Base-by-base conservation (phyloP, 1,284 basidiomycete species). In the Cryptococcus wingfieldii region DNA sequence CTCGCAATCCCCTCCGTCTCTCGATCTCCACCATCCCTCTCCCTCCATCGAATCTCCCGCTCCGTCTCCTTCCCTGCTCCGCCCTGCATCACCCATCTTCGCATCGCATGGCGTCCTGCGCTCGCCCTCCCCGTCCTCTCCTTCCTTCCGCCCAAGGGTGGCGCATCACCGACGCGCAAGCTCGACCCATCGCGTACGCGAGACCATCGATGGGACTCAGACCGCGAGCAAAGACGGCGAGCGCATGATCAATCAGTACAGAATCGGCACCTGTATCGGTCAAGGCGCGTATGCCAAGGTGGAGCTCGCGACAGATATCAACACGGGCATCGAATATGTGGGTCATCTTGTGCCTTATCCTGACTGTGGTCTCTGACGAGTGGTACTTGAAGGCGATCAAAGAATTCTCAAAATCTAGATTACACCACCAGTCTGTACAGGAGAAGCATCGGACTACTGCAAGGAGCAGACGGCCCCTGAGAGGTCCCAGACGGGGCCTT, bases 251-350 rank as follows among this genome's bases (percentile, higher is more conserved):
- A 78, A 78, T 50, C 73, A 78, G 59, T 78, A 77, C 60, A 67
- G 60, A 47, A 70, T 79, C 18, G 76, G 76, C 19, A 66, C 64
- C 28, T 65, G 66, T 45, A 50, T 78, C n/a, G 77, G 77, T 1
- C 69, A 70, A 53, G 77, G 77, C 6, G 76, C 74, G 3, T 78
- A 75, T 53, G 77, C 75, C 0, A 72, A 67, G 9, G 77, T 78
- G 12, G 71, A 75, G 48, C 63, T 76, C 18, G 76, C 63, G 3
- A 63, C 77, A 5, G 74, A 78, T 58, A 69, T 75, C 8, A 70
- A 69, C 7, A 73, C 74, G n/a, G 76, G 76, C 2, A 42, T 55
- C 10, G 67, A 73, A 65, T 78, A 75, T 54, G 77, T 77, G 50
- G 60, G 75, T 69, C 12, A 13, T 23, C 43, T 25, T 16, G 18